Conservation (phyloP, 345 rosid species). For the Gossypium raimondii region DNA sequence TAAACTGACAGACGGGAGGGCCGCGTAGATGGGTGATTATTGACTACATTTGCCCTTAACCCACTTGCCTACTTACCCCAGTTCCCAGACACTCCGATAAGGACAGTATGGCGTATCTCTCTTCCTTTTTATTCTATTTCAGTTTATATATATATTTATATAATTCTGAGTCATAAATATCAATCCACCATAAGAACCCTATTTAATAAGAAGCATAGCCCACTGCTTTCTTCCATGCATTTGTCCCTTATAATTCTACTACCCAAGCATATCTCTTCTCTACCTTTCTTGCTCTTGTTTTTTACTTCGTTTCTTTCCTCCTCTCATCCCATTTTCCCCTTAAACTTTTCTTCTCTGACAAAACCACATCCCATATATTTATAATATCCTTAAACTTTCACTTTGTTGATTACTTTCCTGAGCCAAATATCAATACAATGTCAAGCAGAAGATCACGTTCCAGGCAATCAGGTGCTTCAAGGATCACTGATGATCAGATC, state of each 20-base stretch:
- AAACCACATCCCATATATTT: conserved; percentile 17
- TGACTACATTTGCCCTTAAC: conserved; percentile 25
- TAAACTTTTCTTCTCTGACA: conserved; percentile 2
- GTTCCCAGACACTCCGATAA: conserved; percentile 29
- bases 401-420: conserved; percentile 5
- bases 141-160: neutral
- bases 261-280: neutral
- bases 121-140: neutral
- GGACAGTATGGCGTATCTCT: conserved; percentile 32
- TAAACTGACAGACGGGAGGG: conserved; percentile 35
- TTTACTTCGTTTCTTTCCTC: conserved; percentile 14
- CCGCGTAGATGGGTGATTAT: conserved; percentile 27
- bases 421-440: conserved; percentile 35
- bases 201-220: conserved; percentile 38
- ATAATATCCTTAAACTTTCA: neutral
- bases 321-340: neutral
- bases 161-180: too few relatives aligned
- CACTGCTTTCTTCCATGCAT: conserved; percentile 61
- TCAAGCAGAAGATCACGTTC: conserved; percentile 89
- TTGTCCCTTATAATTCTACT: conserved; percentile 32
- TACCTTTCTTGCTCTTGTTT: conserved; percentile 17
- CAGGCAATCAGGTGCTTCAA: conserved; percentile 51
- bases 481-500: conserved; percentile 80
- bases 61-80: conserved; percentile 36
- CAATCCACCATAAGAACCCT: conserved; percentile 7